These are phyloP conservation scores for Fusarium annulatum DNA, from an alignment of 2,329 filamentous ascomycete genomes.

Conservation along the genomic window DNA sequence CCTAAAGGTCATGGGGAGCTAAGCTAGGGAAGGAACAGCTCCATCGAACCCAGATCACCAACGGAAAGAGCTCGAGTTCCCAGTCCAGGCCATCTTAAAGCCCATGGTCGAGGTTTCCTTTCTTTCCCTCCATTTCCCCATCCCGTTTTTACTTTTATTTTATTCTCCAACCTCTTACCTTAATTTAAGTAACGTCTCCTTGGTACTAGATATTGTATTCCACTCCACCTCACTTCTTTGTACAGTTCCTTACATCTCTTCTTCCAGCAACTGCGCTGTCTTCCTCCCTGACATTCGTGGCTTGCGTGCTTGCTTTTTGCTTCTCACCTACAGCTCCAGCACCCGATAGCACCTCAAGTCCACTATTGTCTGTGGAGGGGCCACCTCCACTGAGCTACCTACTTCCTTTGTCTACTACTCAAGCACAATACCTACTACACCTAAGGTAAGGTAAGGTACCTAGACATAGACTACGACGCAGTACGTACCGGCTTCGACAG, in stretches of 20 bases:
- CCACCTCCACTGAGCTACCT: background rate
- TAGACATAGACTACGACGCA: background rate
- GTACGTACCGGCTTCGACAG: conserved; percentile 16
- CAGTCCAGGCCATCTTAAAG: conserved; percentile 11
- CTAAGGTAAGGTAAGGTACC: too few relatives aligned
- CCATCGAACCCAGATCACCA: conserved; percentile 15
- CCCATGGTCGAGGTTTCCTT: conserved; percentile 3
- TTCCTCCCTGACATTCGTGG: conserved; percentile 23
- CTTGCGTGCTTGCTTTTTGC: conserved; percentile 2
- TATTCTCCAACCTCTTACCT: background rate
- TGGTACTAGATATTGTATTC: background rate
- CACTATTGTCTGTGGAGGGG: conserved; percentile 19
- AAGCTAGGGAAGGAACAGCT: conserved; percentile 28
- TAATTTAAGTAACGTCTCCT: background rate
- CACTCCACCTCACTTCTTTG: background rate
- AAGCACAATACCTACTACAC: background rate
- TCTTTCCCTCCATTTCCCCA: conserved; percentile 6
- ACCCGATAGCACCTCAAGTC: conserved; percentile 9
- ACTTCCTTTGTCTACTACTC: background rate
- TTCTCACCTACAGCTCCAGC: conserved; percentile 9
- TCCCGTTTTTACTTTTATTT: background rate
- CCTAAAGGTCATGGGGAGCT: conserved; percentile 17
- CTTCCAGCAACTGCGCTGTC: background rate
- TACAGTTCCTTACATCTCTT: background rate
- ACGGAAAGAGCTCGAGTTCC: conserved; percentile 26